A percentile compares a stretch with the other conserved stretches of the same genome.
phyloP scores from a whole-genome alignment of 2,329 filamentous ascomycete species.

The Monilinia aucupariae region DNA sequence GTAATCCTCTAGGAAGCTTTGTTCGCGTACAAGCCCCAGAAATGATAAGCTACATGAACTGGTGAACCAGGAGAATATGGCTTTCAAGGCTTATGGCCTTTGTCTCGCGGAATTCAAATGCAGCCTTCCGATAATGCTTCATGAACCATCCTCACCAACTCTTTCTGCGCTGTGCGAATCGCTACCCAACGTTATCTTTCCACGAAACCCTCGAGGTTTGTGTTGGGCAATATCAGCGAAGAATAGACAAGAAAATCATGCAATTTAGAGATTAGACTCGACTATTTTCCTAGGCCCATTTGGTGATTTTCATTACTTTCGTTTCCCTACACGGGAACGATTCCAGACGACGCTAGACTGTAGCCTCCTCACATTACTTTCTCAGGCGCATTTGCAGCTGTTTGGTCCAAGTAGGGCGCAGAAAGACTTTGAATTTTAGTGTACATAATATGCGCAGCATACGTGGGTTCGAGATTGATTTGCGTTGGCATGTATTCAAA shows the following conservation, averaged over 20 bases:
- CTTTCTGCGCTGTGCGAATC: background rate
- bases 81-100: background rate
- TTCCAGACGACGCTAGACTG: background rate
- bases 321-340: background rate
- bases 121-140: background rate
- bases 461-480: background rate
- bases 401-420: background rate
- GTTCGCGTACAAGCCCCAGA: background rate
- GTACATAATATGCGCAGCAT: background rate
- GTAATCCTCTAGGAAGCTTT: background rate
- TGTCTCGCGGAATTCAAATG: background rate
- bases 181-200: background rate
- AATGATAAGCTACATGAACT: background rate
- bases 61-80: background rate
- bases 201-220: background rate
- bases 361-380: background rate
- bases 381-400: background rate
- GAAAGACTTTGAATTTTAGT: background rate
- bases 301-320: background rate
- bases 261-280: background rate
- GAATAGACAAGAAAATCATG: background rate
- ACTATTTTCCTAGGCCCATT: background rate
- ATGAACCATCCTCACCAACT: background rate
- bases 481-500: background rate
- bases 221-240: background rate